Evolutionary conservation across 2,329 filamentous ascomycete genomes (phyloP).

Genomic region (Trichocomaceae sp.): DNA sequence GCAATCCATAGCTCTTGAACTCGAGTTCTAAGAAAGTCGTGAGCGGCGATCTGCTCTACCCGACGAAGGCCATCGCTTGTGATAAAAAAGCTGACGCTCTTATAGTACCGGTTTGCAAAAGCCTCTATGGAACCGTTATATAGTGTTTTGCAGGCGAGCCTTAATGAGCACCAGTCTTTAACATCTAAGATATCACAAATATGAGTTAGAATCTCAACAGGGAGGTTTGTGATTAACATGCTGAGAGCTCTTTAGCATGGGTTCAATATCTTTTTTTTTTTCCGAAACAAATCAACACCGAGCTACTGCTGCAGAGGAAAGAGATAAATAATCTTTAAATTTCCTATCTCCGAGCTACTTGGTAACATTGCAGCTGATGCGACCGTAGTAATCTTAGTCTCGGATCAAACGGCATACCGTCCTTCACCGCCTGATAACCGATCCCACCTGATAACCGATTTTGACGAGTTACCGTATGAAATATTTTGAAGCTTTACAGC

Average conservation of each 20-base stretch:
- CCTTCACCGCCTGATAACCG: too few relatives aligned
- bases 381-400: too few relatives aligned
- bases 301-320: not conserved
- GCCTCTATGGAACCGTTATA: not conserved
- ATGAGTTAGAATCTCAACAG: not conserved
- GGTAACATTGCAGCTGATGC: too few relatives aligned
- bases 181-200: not conserved
- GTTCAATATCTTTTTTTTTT: too few relatives aligned
- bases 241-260: too few relatives aligned
- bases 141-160: not conserved
- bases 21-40: not conserved
- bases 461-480: too few relatives aligned
- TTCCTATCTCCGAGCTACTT: too few relatives aligned
- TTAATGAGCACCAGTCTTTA: not conserved
- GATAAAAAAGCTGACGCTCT: not conserved
- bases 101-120: not conserved
- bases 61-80: not conserved
- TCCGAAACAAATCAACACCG: not conserved
- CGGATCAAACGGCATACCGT: too few relatives aligned
- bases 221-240: not conserved
- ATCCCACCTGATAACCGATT: not conserved
- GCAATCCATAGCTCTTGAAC: not conserved
- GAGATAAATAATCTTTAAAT: too few relatives aligned
- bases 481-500: too few relatives aligned
- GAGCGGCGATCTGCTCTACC: not conserved